A percentile compares a stretch with the other conserved stretches of the same genome.
Conservation (phyloP, 352 stramenopile species). For the Pythium phragmitis region DNA sequence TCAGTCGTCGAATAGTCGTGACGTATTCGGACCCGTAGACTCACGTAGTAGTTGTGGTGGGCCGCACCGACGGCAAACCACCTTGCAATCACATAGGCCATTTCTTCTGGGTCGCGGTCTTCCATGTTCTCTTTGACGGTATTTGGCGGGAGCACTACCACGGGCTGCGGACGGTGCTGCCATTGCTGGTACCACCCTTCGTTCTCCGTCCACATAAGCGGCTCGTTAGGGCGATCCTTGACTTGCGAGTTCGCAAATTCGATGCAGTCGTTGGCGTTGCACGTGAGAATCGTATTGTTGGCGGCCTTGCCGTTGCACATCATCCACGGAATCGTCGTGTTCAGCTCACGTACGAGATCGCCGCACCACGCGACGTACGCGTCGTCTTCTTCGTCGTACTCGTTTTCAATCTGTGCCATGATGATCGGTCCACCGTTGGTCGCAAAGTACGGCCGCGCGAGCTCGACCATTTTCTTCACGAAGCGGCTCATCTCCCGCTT, state of each 20-base stretch:
- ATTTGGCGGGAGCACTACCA: conserved; percentile 4
- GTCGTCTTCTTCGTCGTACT: conserved; percentile 50
- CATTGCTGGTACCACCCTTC: conserved; percentile 76
- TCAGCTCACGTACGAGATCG: conserved; percentile 42
- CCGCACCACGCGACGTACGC: conserved; percentile 60
- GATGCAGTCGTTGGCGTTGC: conserved; percentile 67
- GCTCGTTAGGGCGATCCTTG: conserved; percentile 39
- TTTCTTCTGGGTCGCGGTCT: conserved; percentile 44
- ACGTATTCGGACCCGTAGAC: conserved; percentile 1
- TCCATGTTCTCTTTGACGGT: conserved; percentile 34
- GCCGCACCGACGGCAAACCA: conserved; percentile 70
- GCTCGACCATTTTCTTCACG: conserved; percentile 55
- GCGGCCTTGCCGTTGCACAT: conserved; percentile 74
- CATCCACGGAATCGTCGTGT: conserved; percentile 70
- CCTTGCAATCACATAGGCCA: conserved; percentile 59
- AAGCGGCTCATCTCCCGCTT: conserved; percentile 62
- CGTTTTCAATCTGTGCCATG: conserved; percentile 72
- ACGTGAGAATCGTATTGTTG: conserved; percentile 64
- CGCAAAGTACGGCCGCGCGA: conserved; percentile 63
- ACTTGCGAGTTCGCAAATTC: conserved; percentile 51
- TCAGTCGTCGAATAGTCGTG: too few species aligned
- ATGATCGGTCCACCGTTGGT: conserved; percentile 68
- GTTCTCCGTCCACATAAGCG: conserved; percentile 76
- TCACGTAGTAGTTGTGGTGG: conserved; percentile 72
- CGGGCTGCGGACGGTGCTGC: conserved; percentile 30